Percentiles rank a stretch among this genome's conserved stretches.
phyloP scores from a whole-genome alignment of 805 yeast genomes.

The Ogataea minuta region DNA sequence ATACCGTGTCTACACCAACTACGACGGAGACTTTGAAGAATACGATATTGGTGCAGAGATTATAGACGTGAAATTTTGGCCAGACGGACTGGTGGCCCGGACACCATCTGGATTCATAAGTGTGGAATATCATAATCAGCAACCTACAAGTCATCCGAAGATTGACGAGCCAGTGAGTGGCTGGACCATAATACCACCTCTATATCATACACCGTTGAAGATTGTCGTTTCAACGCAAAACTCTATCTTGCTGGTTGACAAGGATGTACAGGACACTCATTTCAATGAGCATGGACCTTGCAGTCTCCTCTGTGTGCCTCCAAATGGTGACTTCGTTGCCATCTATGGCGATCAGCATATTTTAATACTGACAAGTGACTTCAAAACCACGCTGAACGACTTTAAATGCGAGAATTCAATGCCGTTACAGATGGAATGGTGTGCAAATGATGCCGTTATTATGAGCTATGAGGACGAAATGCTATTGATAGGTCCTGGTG shows the following conservation, averaged over 20 bases:
- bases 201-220: constrained; percentile 13
- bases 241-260: constrained; percentile 9
- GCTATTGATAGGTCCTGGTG: constrained; percentile 69
- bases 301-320: constrained; percentile 34
- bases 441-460: constrained; percentile 80
- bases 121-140: not conserved
- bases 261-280: constrained; percentile 8
- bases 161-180: constrained; percentile 13
- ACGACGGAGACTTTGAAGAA: constrained; percentile 65
- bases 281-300: constrained; percentile 18
- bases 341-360: constrained; percentile 43
- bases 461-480: constrained; percentile 59
- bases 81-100: constrained; percentile 44
- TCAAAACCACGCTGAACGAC: constrained; percentile 43
- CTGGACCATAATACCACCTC: constrained; percentile 26
- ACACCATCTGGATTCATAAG: constrained; percentile 24
- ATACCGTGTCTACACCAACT: constrained; percentile 59
- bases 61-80: constrained; percentile 38
- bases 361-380: constrained; percentile 49
- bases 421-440: constrained; percentile 67
- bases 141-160: not conserved
- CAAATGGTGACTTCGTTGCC: constrained; percentile 57
- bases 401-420: constrained; percentile 37
- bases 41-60: constrained; percentile 39
- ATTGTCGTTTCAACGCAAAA: constrained; percentile 19